A percentile compares a stretch with the other conserved stretches of the same genome.
phyloP scores from a whole-genome alignment of 345 rosid genomes.

The Bruguiera parviflora region DNA sequence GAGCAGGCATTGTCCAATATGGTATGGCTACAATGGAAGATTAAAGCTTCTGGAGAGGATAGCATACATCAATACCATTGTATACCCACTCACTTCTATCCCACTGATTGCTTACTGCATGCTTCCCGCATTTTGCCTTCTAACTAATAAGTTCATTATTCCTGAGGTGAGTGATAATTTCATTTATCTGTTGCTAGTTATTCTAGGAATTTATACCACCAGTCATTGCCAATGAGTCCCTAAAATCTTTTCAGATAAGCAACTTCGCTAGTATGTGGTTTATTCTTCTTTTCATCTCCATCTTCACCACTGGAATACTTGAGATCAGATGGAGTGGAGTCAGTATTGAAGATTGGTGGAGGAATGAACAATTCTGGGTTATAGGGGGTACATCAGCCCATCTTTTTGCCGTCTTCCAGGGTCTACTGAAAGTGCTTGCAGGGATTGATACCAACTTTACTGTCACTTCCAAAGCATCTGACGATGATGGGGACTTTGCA shows the following conservation, averaged over 20 bases:
- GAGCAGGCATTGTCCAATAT: slow-evolving; percentile 98
- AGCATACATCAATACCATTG: slow-evolving; percentile 95
- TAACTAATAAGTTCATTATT: slow-evolving; percentile 85
- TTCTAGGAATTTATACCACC: background rate
- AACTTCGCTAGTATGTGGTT: slow-evolving; percentile 98
- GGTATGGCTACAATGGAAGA: slow-evolving; percentile 93
- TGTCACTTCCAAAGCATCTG: slow-evolving; percentile 91
- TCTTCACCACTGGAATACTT: slow-evolving; percentile 78
- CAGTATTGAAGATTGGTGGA: slow-evolving; percentile 98
- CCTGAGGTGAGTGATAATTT: slow-evolving; percentile 65
- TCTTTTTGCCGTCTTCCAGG: slow-evolving; percentile 98
- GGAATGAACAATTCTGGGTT: slow-evolving; percentile 99
- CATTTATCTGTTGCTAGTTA: background rate
- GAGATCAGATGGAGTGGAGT: slow-evolving; percentile 98
- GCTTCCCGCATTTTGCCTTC: slow-evolving; percentile 97
- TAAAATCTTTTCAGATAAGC: slow-evolving; percentile 65
- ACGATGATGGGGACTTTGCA: slow-evolving; percentile 90
- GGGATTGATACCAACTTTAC: slow-evolving; percentile 98
- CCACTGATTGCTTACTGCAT: slow-evolving; percentile 88
- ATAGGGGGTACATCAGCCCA: slow-evolving; percentile 99
- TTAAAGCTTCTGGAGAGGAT: slow-evolving; percentile 81
- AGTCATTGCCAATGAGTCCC: background rate
- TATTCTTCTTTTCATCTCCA: slow-evolving; percentile 88
- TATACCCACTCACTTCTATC: slow-evolving; percentile 89
- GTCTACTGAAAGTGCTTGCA: slow-evolving; percentile 90